Evolutionary conservation across 78 protist genomes (phyloP).

Genomic region (Protostelium mycophagum): DNA sequence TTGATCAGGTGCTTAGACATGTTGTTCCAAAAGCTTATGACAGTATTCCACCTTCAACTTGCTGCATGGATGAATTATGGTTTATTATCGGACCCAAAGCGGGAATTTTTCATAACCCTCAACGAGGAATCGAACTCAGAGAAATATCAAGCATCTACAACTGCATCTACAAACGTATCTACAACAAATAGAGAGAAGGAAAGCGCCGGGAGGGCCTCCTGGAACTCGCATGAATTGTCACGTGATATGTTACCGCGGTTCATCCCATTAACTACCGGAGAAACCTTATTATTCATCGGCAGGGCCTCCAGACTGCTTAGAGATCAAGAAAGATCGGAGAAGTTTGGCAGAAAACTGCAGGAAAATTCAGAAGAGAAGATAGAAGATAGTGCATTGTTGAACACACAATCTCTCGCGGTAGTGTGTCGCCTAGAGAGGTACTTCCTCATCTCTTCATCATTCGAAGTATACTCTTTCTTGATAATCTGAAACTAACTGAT

Average conservation of each 20-base stretch:
- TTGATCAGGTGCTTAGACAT: not conserved
- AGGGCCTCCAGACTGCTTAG: not conserved
- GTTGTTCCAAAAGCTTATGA: not conserved
- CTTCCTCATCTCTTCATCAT: no score
- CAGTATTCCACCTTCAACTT: not conserved
- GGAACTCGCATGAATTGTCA: not conserved
- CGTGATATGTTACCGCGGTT: not conserved
- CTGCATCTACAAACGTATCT: no score
- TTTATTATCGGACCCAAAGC: not conserved
- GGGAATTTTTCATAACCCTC: not conserved
- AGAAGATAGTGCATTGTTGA: not conserved
- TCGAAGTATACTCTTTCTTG: no score
- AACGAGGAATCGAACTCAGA: no score
- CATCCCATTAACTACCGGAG: not conserved
- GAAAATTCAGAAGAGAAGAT: not conserved
- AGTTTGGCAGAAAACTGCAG: not conserved
- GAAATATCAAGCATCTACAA: not conserved
- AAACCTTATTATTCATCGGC: not conserved
- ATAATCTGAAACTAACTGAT: no score
- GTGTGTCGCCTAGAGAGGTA: not conserved
- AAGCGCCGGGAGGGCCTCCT: not conserved
- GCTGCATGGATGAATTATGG: not conserved
- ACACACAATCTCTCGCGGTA: not conserved
- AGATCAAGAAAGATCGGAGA: not conserved
- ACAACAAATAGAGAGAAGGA: not conserved